A percentile compares a stretch with the other conserved stretches of the same genome.
Conservation (phyloP, 108 stramenopile species). For the Fistulifera solaris region DNA sequence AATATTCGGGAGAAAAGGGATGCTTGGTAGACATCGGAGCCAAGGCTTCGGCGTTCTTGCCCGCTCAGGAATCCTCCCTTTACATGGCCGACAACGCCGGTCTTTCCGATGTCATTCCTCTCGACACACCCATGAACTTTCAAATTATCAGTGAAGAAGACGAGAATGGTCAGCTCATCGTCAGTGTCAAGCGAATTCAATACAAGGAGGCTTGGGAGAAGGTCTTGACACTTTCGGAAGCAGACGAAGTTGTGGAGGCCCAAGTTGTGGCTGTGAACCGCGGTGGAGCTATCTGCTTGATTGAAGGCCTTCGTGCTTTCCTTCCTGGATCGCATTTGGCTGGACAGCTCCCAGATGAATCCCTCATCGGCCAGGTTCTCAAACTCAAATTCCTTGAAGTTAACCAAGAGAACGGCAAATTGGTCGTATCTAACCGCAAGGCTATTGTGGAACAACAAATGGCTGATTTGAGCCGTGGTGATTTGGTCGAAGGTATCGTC, state of each 20-base stretch:
- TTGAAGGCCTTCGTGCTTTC: constrained; percentile 90
- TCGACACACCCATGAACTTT: constrained; percentile 74
- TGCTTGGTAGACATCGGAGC: constrained; percentile 88
- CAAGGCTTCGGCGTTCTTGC: constrained; percentile 89
- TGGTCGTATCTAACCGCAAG: constrained; percentile 91
- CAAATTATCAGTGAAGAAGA: constrained; percentile 94
- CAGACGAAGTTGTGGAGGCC: constrained; percentile 85
- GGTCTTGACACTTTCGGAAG: constrained; percentile 51
- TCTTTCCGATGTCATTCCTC: constrained; percentile 60
- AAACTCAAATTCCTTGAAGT: constrained; percentile 93
- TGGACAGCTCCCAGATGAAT: constrained; percentile 80
- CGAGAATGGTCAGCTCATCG: constrained; percentile 84
- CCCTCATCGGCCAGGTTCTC: constrained; percentile 73
- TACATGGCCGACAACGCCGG: constrained; percentile 34
- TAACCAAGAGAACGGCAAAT: constrained; percentile 86
- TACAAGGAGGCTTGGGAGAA: constrained; percentile 89
- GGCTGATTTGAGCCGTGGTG: constrained; percentile 86
- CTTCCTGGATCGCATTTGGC: constrained; percentile 91
- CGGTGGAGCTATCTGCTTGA: constrained; percentile 91
- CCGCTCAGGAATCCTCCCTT: constrained; percentile 71
- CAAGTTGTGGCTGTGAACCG: constrained; percentile 87
- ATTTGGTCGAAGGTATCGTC: constrained; percentile 84
- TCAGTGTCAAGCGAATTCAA: constrained; percentile 83
- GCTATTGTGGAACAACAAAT: constrained; percentile 91
- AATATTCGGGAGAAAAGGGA: constrained; percentile 52